These are phyloP conservation scores for Dothidotthia symphoricarpi DNA, from an alignment of 2,329 filamentous ascomycete species.

Conservation along the genomic window DNA sequence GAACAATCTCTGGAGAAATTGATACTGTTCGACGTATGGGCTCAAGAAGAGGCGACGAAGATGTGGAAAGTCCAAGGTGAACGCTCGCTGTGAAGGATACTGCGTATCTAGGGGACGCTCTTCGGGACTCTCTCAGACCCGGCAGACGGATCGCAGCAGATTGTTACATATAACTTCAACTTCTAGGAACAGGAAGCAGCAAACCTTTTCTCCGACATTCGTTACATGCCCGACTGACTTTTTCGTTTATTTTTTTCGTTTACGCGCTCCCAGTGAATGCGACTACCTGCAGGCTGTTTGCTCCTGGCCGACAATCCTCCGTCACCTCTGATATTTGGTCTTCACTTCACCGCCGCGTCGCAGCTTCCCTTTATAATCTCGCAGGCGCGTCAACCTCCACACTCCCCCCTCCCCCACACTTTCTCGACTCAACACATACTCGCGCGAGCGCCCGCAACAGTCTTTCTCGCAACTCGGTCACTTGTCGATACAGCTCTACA, in stretches of 20 bases:
- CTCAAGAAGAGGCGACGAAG: slow-evolving; percentile 3
- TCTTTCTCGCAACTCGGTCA: not conserved
- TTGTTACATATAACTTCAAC: too few relatives aligned
- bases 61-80: not conserved
- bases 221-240: too few relatives aligned
- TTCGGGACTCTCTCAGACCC: too few relatives aligned
- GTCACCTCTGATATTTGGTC: not conserved
- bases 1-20: slow-evolving; percentile 52
- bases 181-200: too few relatives aligned
- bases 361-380: slow-evolving; percentile 2
- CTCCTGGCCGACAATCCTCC: not conserved
- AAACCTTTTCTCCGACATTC: too few relatives aligned
- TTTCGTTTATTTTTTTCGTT: too few relatives aligned
- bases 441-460: not conserved
- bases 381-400: slow-evolving; percentile 7
- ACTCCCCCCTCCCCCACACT: slow-evolving; percentile 6
- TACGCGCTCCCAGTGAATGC: too few relatives aligned
- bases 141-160: too few relatives aligned
- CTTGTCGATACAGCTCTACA: too few relatives aligned
- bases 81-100: not conserved
- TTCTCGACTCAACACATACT: not conserved
- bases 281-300: slow-evolving; percentile 1
- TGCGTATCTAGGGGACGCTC: too few relatives aligned
- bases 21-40: slow-evolving; percentile 26
- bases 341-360: not conserved